These are phyloP conservation scores for Termitomyces sp. DNA, from an alignment of 768 basidiomycete species.

Conservation along the genomic window DNA sequence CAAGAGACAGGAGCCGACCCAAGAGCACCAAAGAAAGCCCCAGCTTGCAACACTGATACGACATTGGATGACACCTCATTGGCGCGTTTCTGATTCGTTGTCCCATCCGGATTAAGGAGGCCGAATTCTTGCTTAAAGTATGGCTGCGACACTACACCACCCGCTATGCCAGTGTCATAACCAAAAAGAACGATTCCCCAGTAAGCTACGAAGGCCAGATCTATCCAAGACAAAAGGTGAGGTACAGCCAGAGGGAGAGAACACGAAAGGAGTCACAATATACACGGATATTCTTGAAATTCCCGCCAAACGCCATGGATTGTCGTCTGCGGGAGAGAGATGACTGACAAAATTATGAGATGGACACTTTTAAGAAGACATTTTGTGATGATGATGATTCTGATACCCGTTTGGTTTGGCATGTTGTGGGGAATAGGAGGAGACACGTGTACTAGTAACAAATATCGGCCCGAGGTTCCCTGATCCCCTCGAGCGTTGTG, in stretches of 20 bases:
- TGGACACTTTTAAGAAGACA: not conserved
- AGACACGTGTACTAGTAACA: not conserved
- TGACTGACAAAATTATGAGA: not conserved
- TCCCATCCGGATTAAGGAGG: slow-evolving; percentile 41
- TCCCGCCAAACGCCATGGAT: not conserved
- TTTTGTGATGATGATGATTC: not conserved
- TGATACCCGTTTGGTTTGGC: not conserved
- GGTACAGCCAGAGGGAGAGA: not conserved
- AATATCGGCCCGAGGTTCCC: not conserved
- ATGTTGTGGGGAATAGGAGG: not conserved
- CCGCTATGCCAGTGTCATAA: slow-evolving; percentile 55
- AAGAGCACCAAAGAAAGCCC: slow-evolving; percentile 85
- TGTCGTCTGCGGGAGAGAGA: not conserved
- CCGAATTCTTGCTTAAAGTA: slow-evolving; percentile 66
- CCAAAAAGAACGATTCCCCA: slow-evolving; percentile 84
- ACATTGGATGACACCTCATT: slow-evolving; percentile 74
- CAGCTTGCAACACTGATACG: slow-evolving; percentile 83
- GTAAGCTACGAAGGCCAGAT: slow-evolving; percentile 69
- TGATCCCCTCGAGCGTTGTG: not conserved
- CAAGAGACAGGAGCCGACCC: slow-evolving; percentile 66
- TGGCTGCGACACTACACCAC: slow-evolving; percentile 50
- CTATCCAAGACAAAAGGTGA: slow-evolving; percentile 26
- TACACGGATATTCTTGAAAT: slow-evolving; percentile 57
- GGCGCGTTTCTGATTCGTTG: slow-evolving; percentile 25
- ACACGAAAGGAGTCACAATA: slow-evolving; percentile 42